A percentile compares a stretch with the other conserved stretches of the same genome.
Conservation (phyloP, 2,329 filamentous ascomycete species). For the Phoma sp. region DNA sequence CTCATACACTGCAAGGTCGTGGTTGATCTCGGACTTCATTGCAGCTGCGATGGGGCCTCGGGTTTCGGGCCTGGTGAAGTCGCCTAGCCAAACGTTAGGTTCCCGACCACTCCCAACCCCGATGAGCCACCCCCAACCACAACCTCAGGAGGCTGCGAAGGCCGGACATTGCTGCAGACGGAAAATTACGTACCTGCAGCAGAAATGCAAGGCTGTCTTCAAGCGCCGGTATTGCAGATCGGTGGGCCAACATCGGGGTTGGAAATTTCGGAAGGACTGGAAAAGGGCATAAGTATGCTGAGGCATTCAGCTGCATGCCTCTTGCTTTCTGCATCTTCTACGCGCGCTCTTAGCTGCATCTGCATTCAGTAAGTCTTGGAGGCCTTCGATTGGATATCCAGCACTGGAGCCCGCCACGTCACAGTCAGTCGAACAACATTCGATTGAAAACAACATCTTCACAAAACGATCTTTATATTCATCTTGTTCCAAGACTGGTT, state of each 20-base stretch:
- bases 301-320: not conserved
- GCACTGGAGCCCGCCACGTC: not conserved
- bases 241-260: slow-evolving; percentile 11
- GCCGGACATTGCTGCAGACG: slow-evolving; percentile 7
- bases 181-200: slow-evolving; percentile 14
- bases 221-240: slow-evolving; percentile 14
- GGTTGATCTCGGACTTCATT: slow-evolving; percentile 7
- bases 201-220: slow-evolving; percentile 5
- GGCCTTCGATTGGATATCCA: not conserved
- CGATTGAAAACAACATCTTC: not conserved
- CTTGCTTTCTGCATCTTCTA: not conserved
- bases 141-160: not conserved
- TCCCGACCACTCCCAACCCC: slow-evolving; percentile 11
- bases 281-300: slow-evolving; percentile 6
- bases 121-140: slow-evolving; percentile 16
- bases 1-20: not conserved
- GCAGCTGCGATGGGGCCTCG: not conserved
- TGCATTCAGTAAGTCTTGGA: not conserved
- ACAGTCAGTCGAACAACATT: slow-evolving; percentile 1
- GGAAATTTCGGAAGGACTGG: not conserved
- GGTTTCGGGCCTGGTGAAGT: slow-evolving; percentile 16
- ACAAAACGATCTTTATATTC: not conserved
- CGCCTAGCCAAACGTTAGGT: slow-evolving; percentile 12
- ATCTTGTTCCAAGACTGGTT: not conserved
- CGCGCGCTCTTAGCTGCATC: not conserved